These are phyloP conservation scores for Gossypium stocksii DNA, from an alignment of 345 rosid species.

Conservation along the genomic window DNA sequence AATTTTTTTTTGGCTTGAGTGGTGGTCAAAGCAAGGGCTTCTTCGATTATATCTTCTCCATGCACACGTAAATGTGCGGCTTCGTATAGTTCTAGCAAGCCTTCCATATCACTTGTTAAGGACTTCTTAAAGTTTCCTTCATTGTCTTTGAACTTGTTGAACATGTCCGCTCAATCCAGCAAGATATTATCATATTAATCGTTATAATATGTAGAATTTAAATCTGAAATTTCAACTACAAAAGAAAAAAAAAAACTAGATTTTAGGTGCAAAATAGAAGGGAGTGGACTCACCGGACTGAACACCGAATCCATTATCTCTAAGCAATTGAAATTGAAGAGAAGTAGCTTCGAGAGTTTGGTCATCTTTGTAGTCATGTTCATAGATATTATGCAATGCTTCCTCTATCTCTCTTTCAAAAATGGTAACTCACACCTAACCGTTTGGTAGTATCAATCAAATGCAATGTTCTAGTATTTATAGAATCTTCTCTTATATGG, in stretches of 20 bases:
- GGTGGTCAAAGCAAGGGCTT: neutral
- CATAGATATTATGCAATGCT: neutral
- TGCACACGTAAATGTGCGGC: neutral
- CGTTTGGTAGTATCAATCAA: neutral
- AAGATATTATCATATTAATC: neutral
- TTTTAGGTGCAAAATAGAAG: neutral
- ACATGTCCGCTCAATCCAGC: neutral
- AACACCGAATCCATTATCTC: neutral
- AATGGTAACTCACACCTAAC: neutral
- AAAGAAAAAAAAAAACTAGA: neutral
- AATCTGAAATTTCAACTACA: too few relatives aligned
- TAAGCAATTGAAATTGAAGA: neutral
- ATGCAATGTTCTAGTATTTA: too few relatives aligned
- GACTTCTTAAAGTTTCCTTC: neutral
- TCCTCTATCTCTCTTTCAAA: constrained; percentile 16
- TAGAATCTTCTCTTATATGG: too few relatives aligned
- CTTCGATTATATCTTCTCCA: neutral
- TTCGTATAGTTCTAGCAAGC: neutral
- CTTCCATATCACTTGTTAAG: neutral
- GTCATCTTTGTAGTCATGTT: neutral
- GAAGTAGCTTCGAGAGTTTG: neutral
- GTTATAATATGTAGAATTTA: too few relatives aligned
- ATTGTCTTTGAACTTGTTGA: neutral
- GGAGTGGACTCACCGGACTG: neutral
- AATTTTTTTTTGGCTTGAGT: neutral